Evolutionary conservation across 1,284 basidiomycete genomes (phyloP).

Genomic region (Cutaneotrichosporon dermatis): DNA sequence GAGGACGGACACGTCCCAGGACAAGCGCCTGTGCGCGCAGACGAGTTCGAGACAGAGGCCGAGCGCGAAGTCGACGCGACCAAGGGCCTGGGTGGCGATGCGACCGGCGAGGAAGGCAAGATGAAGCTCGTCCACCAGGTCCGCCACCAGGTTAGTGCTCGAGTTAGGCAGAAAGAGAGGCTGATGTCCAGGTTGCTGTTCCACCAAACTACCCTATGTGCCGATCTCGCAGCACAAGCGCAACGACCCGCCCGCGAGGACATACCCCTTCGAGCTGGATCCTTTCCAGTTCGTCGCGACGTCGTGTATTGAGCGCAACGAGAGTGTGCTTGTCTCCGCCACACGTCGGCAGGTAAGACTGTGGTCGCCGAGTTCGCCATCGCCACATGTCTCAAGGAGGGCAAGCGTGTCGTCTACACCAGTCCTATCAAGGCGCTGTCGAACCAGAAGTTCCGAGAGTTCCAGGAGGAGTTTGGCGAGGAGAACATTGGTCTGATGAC

Average conservation of each 20-base stretch:
- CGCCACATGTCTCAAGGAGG: slow-evolving; percentile 89
- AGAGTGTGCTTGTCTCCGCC: slow-evolving; percentile 97
- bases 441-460: slow-evolving; percentile 98
- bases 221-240: slow-evolving; percentile 91
- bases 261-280: slow-evolving; percentile 95
- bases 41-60: slow-evolving; percentile 84
- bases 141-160: slow-evolving; percentile 29
- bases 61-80: slow-evolving; percentile 81
- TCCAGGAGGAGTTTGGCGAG: slow-evolving; percentile 93
- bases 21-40: slow-evolving; percentile 68
- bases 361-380: slow-evolving; percentile 99
- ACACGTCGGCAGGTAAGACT: slow-evolving; percentile 99
- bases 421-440: slow-evolving; percentile 98
- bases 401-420: slow-evolving; percentile 89
- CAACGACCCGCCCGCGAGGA: slow-evolving; percentile 79
- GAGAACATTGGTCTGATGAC: slow-evolving; percentile 88
- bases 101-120: slow-evolving; percentile 51
- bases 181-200: slow-evolving; percentile 84
- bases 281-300: slow-evolving; percentile 96
- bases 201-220: slow-evolving; percentile 88
- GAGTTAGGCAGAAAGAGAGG: too few relatives aligned
- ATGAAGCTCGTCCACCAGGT: slow-evolving; percentile 50
- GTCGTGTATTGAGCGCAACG: slow-evolving; percentile 91
- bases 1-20: slow-evolving; percentile 44
- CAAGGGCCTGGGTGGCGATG: slow-evolving; percentile 65